Evolutionary conservation across 2,329 filamentous ascomycete genomes (phyloP), one percentile per base, ranked within the genome.

Genomic region (Sclerotinia glacialis): DNA sequence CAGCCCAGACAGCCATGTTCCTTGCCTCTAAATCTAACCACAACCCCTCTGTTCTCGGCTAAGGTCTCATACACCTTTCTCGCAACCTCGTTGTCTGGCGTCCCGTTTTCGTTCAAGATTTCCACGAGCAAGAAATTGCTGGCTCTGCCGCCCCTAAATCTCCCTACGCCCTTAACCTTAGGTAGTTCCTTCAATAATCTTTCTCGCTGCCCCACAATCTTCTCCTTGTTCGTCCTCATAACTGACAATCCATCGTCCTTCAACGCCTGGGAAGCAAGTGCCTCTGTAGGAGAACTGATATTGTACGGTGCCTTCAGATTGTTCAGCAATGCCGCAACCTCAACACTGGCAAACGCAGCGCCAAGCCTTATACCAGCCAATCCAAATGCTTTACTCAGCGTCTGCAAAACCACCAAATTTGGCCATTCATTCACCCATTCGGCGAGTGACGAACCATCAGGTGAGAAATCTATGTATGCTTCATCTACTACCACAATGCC

Each of bases 391-490:
- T 99, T 99, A 74, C 91, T 96, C n/a, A 98, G 84, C 1, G 95
- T 99, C 82, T 99, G 95, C 91, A 98, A 92, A 67, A 99, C 93
- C 23, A 97, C 93, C 34, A 99, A 83, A 78, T 99, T 99, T 61
- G 94, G 93, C 86, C 91, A 96, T 75, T 97, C 93, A 46, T 85
- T 83, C 1, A 96, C 93, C 89, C 92, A 96, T 78, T 96, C 91
- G 34, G 95, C 94, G 34, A 98, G 84, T 71, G 91, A 96, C 52
- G 91, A 84, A 34, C 86, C 88, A 21, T 90, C 87, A 7, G 88
- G 87, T 8, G 93, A 89, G 76, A 98, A 99, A 79, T 99, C 95
- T 73, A 99, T 88, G 67, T 99, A 99, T 23, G 95, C 95, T 80
- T 99, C 95, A 78, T 99, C 95, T 34, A 98, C 82, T 4, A 97